phyloP scores from a whole-genome alignment of 306 rosid genomes.

The Cicer judaicum region DNA sequence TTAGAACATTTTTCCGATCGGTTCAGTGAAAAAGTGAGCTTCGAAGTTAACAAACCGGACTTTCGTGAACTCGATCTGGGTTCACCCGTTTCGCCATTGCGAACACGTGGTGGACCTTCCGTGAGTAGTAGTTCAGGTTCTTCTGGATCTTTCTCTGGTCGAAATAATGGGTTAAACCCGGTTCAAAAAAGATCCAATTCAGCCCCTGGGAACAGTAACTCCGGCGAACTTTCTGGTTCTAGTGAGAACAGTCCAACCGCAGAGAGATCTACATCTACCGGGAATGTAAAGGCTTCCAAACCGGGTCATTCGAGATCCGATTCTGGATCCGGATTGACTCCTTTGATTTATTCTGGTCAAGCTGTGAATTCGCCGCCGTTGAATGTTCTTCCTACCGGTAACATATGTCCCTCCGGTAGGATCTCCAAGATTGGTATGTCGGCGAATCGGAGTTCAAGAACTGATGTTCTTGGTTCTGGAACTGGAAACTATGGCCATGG shows the following conservation, averaged over 20 bases:
- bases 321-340: conserved; percentile 53
- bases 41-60: conserved; percentile 83
- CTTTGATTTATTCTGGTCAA: conserved; percentile 67
- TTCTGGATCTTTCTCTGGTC: conserved; percentile 86
- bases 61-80: conserved; percentile 92
- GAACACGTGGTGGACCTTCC: conserved; percentile 64
- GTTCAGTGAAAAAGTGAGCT: conserved; percentile 61
- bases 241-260: conserved; percentile 84
- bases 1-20: conserved; percentile 61
- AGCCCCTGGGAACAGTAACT: conserved; percentile 59
- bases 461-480: conserved; percentile 83
- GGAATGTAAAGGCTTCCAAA: conserved; percentile 47
- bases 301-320: conserved; percentile 75
- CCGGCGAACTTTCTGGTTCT: conserved; percentile 94
- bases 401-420: conserved; percentile 91
- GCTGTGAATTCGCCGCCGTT: conserved; percentile 67
- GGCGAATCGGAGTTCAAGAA: conserved; percentile 54
- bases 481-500: conserved; percentile 89
- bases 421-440: conserved; percentile 69
- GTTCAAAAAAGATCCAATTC: conserved; percentile 60
- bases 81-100: conserved; percentile 90
- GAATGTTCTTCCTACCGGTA: conserved; percentile 81
- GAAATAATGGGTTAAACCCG: conserved; percentile 54
- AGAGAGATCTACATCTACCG: conserved; percentile 55
- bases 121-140: conserved; percentile 88